Evolutionary conservation across 345 rosid genomes (phyloP).

Genomic region (Arabidopsis suecica): DNA sequence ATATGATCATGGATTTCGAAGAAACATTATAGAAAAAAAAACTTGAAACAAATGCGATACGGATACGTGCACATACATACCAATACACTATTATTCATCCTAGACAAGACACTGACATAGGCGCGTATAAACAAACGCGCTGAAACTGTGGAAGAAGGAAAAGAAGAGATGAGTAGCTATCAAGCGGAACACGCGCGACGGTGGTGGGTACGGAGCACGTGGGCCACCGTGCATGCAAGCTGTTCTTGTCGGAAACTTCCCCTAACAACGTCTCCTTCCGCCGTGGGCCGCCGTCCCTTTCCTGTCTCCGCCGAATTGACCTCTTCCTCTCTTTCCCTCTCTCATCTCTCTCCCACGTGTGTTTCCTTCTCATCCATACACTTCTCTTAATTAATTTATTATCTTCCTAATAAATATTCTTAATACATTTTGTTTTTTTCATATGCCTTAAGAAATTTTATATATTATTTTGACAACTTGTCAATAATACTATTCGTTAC

Average conservation of each 20-base stretch:
- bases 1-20: neutral
- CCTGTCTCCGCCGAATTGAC: conserved; percentile 49
- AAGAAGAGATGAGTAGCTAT: conserved; percentile 22
- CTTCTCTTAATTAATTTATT: conserved; percentile 9
- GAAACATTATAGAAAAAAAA: neutral
- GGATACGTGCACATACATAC: conserved; percentile 6
- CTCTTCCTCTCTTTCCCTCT: conserved; percentile 28
- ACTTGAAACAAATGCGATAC: neutral
- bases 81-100: neutral
- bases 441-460: neutral
- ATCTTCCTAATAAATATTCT: conserved; percentile 34
- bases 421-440: neutral
- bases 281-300: conserved; percentile 47
- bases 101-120: conserved; percentile 12
- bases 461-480: conserved; percentile 31
- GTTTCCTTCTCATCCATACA: conserved; percentile 44
- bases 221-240: conserved; percentile 50
- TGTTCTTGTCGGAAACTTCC: conserved; percentile 50
- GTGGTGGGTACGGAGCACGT: conserved; percentile 40
- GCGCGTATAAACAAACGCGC: conserved; percentile 29
- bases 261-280: conserved; percentile 52
- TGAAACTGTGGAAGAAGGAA: neutral
- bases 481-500: conserved; percentile 27
- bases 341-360: conserved; percentile 44
- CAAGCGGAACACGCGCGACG: conserved; percentile 48